A percentile compares a stretch with the other conserved stretches of the same genome.
Evolutionary conservation across 1,139 yeast genomes (phyloP).

Genomic region (Lodderomyces jiufengensis): DNA sequence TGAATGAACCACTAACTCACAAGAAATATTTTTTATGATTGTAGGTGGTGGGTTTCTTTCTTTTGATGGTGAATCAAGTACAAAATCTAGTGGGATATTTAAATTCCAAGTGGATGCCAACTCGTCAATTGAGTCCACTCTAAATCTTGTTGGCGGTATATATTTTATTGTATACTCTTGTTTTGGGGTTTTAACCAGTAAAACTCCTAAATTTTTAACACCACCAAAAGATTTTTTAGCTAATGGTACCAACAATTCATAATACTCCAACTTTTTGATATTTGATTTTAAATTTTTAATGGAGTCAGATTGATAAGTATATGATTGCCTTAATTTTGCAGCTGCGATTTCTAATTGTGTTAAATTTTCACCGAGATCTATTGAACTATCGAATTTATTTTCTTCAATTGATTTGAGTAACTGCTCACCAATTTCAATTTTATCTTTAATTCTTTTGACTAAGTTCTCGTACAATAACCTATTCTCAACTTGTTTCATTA

Average conservation of each 20-base stretch:
- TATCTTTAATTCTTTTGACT: conserved; percentile 25
- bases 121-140: conserved; percentile 13
- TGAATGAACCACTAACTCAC: conserved; percentile 34
- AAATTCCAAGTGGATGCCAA: conserved; percentile 24
- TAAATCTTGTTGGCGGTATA: conserved; percentile 28
- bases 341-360: conserved; percentile 17
- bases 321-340: conserved; percentile 20
- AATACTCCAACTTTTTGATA: conserved; percentile 11
- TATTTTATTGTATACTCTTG: conserved; percentile 25
- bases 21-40: conserved; percentile 24
- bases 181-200: conserved; percentile 27
- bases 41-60: conserved; percentile 21
- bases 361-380: conserved; percentile 6
- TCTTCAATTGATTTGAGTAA: conserved; percentile 18
- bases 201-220: conserved; percentile 15
- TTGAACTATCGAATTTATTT: conserved; percentile 10
- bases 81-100: conserved; percentile 27
- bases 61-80: conserved; percentile 8
- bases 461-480: conserved; percentile 27
- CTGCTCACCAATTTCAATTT: conserved; percentile 22
- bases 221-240: conserved; percentile 15
- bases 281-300: conserved; percentile 13
- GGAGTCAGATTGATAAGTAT: conserved; percentile 11
- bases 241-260: conserved; percentile 15
- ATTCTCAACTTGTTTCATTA: conserved; percentile 17